Evolutionary conservation across 108 stramenopile species (phyloP).

Genomic region (Ochromonas danica): DNA sequence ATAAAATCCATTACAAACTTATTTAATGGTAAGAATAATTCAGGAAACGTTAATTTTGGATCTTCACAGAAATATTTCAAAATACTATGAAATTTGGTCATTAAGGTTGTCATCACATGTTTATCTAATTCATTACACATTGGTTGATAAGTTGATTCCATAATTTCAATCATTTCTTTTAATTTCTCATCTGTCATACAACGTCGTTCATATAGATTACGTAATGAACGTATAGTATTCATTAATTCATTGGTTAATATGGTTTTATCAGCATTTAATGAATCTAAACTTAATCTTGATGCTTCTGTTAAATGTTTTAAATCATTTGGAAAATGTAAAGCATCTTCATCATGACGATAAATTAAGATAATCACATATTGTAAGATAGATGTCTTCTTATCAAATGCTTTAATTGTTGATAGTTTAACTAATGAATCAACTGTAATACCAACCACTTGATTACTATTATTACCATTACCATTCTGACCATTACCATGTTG

Average conservation of each 20-base stretch:
- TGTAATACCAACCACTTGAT: background rate
- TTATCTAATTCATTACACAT: slow-evolving; percentile 6
- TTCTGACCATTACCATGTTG: no score
- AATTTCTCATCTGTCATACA: no score
- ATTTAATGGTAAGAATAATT: slow-evolving; percentile 75
- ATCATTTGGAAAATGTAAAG: background rate
- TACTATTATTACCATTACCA: background rate
- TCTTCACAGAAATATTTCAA: slow-evolving; percentile 81
- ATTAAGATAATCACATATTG: background rate
- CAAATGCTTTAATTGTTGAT: background rate
- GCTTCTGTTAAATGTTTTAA: background rate
- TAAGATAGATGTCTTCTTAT: background rate
- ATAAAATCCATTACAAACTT: slow-evolving; percentile 48
- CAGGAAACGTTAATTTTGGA: slow-evolving; percentile 60
- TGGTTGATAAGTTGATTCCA: no score
- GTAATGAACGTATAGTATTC: no score
- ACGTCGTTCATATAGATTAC: no score
- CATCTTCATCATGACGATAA: background rate
- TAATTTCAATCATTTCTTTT: no score
- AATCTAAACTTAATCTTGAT: slow-evolving; percentile 70
- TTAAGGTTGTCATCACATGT: background rate
- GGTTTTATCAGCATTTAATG: slow-evolving; percentile 71
- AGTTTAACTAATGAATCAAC: slow-evolving; percentile 19
- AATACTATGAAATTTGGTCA: background rate
- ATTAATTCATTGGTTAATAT: slow-evolving; percentile 78